Conservation (phyloP, 352 stramenopile genomes). For the Phytophthora sojae region DNA sequence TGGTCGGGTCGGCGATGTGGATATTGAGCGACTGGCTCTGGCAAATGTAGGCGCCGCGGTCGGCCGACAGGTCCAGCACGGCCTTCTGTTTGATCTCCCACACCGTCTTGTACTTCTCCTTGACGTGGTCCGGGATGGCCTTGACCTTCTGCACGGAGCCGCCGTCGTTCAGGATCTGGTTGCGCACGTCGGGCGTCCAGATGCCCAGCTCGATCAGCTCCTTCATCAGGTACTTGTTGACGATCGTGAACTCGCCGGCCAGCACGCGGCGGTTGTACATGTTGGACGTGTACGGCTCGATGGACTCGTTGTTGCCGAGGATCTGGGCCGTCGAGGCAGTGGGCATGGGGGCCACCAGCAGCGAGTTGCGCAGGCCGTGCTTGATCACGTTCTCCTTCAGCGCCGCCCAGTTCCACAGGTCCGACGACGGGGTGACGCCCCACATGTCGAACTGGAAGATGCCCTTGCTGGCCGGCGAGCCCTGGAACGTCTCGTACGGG, state of each 20-base stretch:
- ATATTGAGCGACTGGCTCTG: conserved; percentile 98
- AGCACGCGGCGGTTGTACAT: conserved; percentile 99
- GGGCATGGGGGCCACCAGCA: conserved; percentile 99
- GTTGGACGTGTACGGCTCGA: conserved; percentile 99
- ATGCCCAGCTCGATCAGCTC: conserved; percentile 96
- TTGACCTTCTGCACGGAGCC: conserved; percentile 95
- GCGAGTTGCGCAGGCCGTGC: conserved; percentile 98
- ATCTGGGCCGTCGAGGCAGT: conserved; percentile 99
- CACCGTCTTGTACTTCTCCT: conserved; percentile 99
- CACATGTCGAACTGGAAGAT: conserved; percentile 99
- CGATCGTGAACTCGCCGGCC: conserved; percentile 98
- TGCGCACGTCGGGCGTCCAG: conserved; percentile 97
- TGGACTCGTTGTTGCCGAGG: conserved; percentile 99
- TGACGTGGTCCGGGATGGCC: conserved; percentile 81
- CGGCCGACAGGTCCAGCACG: conserved; percentile 98
- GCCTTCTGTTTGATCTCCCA: conserved; percentile 99
- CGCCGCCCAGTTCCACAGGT: conserved; percentile 95
- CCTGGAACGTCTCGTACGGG: conserved; percentile 97
- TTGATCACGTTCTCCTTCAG: conserved; percentile 95
- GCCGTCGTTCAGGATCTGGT: conserved; percentile 98
- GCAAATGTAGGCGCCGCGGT: conserved; percentile 99
- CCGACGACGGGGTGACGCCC: conserved; percentile 93
- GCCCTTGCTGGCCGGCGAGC: conserved; percentile 97
- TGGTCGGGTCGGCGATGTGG: conserved; percentile 98
- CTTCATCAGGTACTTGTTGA: conserved; percentile 99